Evolutionary conservation across 2,329 filamentous ascomycete species (phyloP).

Genomic region (Shiraia bambusicola): DNA sequence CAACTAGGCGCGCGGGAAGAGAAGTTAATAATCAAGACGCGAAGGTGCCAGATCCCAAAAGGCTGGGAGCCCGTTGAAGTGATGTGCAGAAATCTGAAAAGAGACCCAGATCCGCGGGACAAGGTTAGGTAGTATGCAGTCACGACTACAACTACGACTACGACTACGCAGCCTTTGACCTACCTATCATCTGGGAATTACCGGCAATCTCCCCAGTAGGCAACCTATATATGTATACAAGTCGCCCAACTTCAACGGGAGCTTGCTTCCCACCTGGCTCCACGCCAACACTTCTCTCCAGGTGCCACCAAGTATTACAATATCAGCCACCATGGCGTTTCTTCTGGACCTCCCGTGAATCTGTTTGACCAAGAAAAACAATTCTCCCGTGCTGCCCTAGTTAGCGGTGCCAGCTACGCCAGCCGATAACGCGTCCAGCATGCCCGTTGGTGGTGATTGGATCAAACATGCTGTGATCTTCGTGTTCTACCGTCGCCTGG

Average conservation of each 20-base stretch:
- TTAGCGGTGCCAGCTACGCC: slow-evolving; percentile 4
- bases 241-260: slow-evolving; percentile 6
- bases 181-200: too few species aligned
- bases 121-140: too few species aligned
- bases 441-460: slow-evolving; percentile 7
- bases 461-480: not conserved
- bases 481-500: slow-evolving; percentile 2
- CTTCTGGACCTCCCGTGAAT: slow-evolving; percentile 14
- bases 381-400: slow-evolving; percentile 3
- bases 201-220: slow-evolving; percentile 6
- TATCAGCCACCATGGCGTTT: slow-evolving; percentile 12
- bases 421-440: slow-evolving; percentile 2
- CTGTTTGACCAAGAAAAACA: slow-evolving; percentile 2
- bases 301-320: slow-evolving; percentile 6
- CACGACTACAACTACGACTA: not conserved
- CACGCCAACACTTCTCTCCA: too few species aligned
- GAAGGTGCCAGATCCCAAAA: slow-evolving; percentile 5
- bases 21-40: slow-evolving; percentile 6
- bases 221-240: slow-evolving; percentile 13
- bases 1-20: slow-evolving; percentile 4
- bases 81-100: slow-evolving; percentile 3
- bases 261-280: not conserved
- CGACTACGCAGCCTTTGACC: slow-evolving; percentile 15
- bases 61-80: slow-evolving; percentile 7
- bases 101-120: slow-evolving; percentile 21